Evolutionary conservation across 1,139 yeast species (phyloP), one percentile per base, ranked within the genome.

Genomic region (Hansenula sp.): DNA sequence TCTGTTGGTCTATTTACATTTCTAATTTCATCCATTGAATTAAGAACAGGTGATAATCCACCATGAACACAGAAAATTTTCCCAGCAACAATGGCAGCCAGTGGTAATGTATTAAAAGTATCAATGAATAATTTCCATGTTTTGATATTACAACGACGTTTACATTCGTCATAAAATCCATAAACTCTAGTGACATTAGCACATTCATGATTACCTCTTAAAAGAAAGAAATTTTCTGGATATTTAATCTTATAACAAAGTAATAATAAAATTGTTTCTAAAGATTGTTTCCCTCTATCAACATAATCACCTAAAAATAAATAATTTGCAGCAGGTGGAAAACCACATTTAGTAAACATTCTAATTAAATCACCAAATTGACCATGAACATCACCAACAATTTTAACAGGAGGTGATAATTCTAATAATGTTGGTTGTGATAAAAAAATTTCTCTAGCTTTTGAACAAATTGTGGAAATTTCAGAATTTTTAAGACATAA

Each of bases 51-150:
- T 25, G 95, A 84, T 40, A 92, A 70, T 0, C 98, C 98, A 17
- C 98, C 98, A 64, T 92, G 98, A 38, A 92, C 97, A 64, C 97
- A 90, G 60, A 92, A 92, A 39, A 92, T 92, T 68, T 90, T 92
- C 26, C 92, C 94, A 0, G 97, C 97, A 25, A 92, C 97, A 32
- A 88, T 85, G 2, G 97, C 96, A 1, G 97, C 96, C 42, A 92
- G 81, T 12, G 98, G 97, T 51, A 92, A 71, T 1, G 96, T 84
- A 61, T 92, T 92, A 65, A 92, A 92, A 0, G 96, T 88, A 65
- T 92, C 97, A 52, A 90, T 82, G 58, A 92, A 90, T 25, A 82
- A 66, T 59, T 89, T 88, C 97, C 97, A 92, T 1, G 95, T 88
- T 61, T 89, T 90, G 56, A 89, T 81, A 61, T 85, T 87, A 60